Conservation (phyloP, 768 basidiomycete genomes). For the Russula emetica region DNA sequence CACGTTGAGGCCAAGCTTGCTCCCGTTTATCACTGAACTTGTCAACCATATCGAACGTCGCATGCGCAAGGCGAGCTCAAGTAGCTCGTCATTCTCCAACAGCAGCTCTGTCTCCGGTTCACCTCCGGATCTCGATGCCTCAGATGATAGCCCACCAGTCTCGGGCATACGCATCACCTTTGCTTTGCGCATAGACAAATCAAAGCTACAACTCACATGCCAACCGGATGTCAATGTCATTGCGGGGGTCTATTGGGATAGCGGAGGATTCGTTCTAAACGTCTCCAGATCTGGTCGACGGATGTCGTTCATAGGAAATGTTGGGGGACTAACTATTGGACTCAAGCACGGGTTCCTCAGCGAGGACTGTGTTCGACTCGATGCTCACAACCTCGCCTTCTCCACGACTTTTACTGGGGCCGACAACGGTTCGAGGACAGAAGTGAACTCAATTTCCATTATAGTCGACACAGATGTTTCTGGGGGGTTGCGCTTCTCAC, state of each 20-base stretch:
- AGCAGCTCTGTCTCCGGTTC: slow-evolving; percentile 3
- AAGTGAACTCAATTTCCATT: slow-evolving; percentile 59
- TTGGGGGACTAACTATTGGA: slow-evolving; percentile 76
- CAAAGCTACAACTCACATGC: slow-evolving; percentile 80
- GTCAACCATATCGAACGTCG: slow-evolving; percentile 65
- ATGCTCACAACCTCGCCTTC: slow-evolving; percentile 78
- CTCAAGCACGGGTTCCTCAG: slow-evolving; percentile 83
- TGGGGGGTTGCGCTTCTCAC: slow-evolving; percentile 74
- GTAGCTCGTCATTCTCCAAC: slow-evolving; percentile 26
- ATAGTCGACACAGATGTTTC: slow-evolving; percentile 83
- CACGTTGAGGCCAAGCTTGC: slow-evolving; percentile 69
- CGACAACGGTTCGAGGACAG: slow-evolving; percentile 36
- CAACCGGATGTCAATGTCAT: slow-evolving; percentile 91
- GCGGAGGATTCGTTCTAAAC: slow-evolving; percentile 83
- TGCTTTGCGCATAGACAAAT: slow-evolving; percentile 88
- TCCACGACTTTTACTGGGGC: slow-evolving; percentile 64
- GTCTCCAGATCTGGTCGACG: slow-evolving; percentile 69
- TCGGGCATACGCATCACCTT: slow-evolving; percentile 70
- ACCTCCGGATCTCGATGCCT: slow-evolving; percentile 19
- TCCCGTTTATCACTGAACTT: slow-evolving; percentile 82
- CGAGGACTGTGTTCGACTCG: slow-evolving; percentile 75
- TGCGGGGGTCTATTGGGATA: slow-evolving; percentile 87
- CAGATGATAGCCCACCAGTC: slow-evolving; percentile 28
- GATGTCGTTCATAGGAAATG: slow-evolving; percentile 68
- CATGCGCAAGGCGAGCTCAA: slow-evolving; percentile 49